These are phyloP conservation scores for Sarocladiaceae sp. DNA, from an alignment of 2,329 filamentous ascomycete species.

Conservation along the genomic window DNA sequence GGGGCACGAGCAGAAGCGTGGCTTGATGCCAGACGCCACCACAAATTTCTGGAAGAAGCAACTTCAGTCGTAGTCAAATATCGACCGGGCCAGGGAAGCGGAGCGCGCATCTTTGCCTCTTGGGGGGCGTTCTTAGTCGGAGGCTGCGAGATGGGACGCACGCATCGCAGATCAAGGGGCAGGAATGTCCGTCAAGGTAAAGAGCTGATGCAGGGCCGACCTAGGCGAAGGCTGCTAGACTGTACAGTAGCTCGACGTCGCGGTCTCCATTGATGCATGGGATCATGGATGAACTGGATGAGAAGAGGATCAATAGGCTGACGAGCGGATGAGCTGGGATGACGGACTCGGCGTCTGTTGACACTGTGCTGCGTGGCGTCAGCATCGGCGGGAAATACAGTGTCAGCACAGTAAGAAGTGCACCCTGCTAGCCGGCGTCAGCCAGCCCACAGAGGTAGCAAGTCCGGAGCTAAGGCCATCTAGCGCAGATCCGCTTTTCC, in stretches of 20 bases:
- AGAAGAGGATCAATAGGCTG: neutral
- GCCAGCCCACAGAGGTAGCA: slow-evolving; percentile 2
- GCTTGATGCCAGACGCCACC: slow-evolving; percentile 1
- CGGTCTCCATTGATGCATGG: too few relatives aligned
- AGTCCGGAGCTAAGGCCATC: slow-evolving; percentile 1
- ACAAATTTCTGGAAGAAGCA: neutral
- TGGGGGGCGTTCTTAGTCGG: neutral
- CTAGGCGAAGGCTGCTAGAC: too few relatives aligned
- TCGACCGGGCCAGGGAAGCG: neutral
- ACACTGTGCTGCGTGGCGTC: neutral
- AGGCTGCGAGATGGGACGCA: too few relatives aligned
- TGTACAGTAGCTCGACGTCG: too few relatives aligned
- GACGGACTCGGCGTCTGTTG: too few relatives aligned
- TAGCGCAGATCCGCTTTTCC: neutral
- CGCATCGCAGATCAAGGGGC: slow-evolving; percentile 1
- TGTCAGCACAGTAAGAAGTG: neutral
- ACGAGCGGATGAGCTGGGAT: neutral
- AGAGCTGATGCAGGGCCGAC: too few relatives aligned
- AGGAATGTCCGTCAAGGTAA: too few relatives aligned
- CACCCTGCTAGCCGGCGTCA: neutral
- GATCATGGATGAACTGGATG: neutral
- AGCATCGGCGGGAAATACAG: neutral
- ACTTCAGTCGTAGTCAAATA: neutral
- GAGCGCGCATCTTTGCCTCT: neutral
- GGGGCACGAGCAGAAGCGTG: slow-evolving; percentile 4